A percentile compares a stretch with the other conserved stretches of the same genome.
These are phyloP conservation scores for Exophiala sp. DNA, from an alignment of 2,329 filamentous ascomycete species.

Conservation along the genomic window DNA sequence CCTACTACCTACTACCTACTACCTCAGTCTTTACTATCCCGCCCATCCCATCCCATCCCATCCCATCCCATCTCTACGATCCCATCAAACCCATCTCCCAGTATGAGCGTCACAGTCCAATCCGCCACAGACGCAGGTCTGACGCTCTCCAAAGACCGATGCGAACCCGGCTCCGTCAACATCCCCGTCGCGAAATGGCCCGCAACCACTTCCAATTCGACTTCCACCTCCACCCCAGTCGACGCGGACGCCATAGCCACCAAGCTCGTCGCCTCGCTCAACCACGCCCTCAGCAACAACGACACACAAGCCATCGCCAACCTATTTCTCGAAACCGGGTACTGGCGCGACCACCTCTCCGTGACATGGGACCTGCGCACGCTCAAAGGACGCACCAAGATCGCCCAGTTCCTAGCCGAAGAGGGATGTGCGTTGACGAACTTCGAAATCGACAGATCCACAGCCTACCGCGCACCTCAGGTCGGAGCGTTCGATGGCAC, in stretches of 20 bases:
- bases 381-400: slow-evolving; percentile 42
- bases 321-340: slow-evolving; percentile 49
- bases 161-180: slow-evolving; percentile 52
- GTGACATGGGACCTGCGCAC: slow-evolving; percentile 54
- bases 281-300: slow-evolving; percentile 34
- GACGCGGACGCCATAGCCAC: slow-evolving; percentile 38
- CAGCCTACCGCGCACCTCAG: slow-evolving; percentile 42
- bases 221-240: slow-evolving; percentile 32
- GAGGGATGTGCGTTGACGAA: slow-evolving; percentile 40
- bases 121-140: slow-evolving; percentile 17
- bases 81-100: neutral
- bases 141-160: slow-evolving; percentile 39
- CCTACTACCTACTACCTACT: too few species aligned
- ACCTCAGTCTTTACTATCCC: too few species aligned
- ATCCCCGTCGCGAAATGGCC: slow-evolving; percentile 43
- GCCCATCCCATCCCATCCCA: too few species aligned
- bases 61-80: too few species aligned
- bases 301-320: slow-evolving; percentile 34
- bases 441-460: slow-evolving; percentile 45
- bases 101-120: slow-evolving; percentile 18
- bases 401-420: slow-evolving; percentile 35
- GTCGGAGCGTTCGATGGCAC: slow-evolving; percentile 45
- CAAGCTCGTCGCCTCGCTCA: slow-evolving; percentile 37
- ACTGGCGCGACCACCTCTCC: slow-evolving; percentile 55
- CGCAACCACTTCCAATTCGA: too few species aligned